These are phyloP conservation scores for Saitozyma sp. DNA, from an alignment of 768 basidiomycete species.

Conservation along the genomic window DNA sequence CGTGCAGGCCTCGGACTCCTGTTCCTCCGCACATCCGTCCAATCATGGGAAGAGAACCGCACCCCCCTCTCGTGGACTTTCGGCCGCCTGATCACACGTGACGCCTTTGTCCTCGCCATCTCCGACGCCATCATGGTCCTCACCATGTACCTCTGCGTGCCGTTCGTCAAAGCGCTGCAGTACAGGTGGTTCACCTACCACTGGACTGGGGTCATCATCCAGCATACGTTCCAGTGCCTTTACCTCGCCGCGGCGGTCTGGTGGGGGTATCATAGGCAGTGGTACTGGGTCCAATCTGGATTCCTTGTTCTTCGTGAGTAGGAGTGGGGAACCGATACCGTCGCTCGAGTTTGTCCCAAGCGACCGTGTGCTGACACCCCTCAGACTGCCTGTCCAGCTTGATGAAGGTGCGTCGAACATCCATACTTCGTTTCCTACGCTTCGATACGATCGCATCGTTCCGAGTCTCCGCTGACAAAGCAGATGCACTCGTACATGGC, in stretches of 20 bases:
- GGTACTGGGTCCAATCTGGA: slow-evolving; percentile 90
- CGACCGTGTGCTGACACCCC: slow-evolving; percentile 34
- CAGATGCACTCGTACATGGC: slow-evolving; percentile 94
- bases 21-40: slow-evolving; percentile 62
- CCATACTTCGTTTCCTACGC: too few relatives aligned
- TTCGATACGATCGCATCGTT: neutral
- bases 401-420: slow-evolving; percentile 52
- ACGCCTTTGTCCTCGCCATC: slow-evolving; percentile 77
- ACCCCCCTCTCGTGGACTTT: slow-evolving; percentile 76
- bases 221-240: slow-evolving; percentile 74
- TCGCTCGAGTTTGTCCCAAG: too few relatives aligned
- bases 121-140: slow-evolving; percentile 79
- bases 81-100: slow-evolving; percentile 80
- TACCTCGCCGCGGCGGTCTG: slow-evolving; percentile 72
- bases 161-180: slow-evolving; percentile 73
- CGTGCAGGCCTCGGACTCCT: slow-evolving; percentile 67
- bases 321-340: neutral
- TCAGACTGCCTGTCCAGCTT: slow-evolving; percentile 70
- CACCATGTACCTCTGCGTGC: slow-evolving; percentile 72
- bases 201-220: slow-evolving; percentile 71
- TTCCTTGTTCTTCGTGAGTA: slow-evolving; percentile 52
- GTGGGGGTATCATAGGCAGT: slow-evolving; percentile 90
- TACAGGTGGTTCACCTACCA: slow-evolving; percentile 80
- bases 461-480: slow-evolving; percentile 9
- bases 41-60: slow-evolving; percentile 69